Evolutionary conservation across 352 stramenopile genomes (phyloP).

Genomic region (Phytophthora palmivora): DNA sequence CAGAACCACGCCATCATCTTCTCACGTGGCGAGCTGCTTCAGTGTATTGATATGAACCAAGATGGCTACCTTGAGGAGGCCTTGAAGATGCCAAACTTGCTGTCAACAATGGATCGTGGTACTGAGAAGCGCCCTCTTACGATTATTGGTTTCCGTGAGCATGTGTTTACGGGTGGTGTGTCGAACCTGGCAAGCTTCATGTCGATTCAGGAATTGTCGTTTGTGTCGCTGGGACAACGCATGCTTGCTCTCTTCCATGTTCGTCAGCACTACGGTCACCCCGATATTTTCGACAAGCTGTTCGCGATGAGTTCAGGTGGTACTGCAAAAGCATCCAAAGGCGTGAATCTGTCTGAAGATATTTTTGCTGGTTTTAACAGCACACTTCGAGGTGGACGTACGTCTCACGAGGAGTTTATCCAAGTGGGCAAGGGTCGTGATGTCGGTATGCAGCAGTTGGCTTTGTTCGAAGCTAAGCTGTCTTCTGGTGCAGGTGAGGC

Average conservation of each 20-base stretch:
- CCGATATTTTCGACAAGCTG: constrained; percentile 90
- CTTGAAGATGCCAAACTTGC: constrained; percentile 84
- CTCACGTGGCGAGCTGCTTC: constrained; percentile 77
- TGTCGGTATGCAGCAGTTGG: constrained; percentile 98
- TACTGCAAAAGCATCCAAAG: constrained; percentile 85
- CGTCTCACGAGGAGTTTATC: constrained; percentile 87
- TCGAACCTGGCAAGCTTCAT: constrained; percentile 89
- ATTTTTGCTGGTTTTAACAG: constrained; percentile 92
- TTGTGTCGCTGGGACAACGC: constrained; percentile 84
- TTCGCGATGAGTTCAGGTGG: constrained; percentile 85
- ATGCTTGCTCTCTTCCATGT: constrained; percentile 83
- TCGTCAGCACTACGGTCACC: constrained; percentile 88
- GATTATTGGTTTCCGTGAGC: constrained; percentile 88
- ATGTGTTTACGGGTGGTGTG: constrained; percentile 86
- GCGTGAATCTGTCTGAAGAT: constrained; percentile 89
- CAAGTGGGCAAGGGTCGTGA: constrained; percentile 97
- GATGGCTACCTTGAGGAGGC: constrained; percentile 82
- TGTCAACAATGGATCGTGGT: constrained; percentile 81
- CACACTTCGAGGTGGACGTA: constrained; percentile 72
- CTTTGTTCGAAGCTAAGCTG: constrained; percentile 98
- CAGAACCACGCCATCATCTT: constrained; percentile 90
- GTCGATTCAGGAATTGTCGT: constrained; percentile 87
- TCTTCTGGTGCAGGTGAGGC: constrained; percentile 97
- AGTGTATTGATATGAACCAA: constrained; percentile 93
- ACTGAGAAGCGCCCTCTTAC: constrained; percentile 74